These are phyloP conservation scores for Hypoxylon cercidicola DNA, from an alignment of 495 filamentous ascomycete species.

Conservation along the genomic window DNA sequence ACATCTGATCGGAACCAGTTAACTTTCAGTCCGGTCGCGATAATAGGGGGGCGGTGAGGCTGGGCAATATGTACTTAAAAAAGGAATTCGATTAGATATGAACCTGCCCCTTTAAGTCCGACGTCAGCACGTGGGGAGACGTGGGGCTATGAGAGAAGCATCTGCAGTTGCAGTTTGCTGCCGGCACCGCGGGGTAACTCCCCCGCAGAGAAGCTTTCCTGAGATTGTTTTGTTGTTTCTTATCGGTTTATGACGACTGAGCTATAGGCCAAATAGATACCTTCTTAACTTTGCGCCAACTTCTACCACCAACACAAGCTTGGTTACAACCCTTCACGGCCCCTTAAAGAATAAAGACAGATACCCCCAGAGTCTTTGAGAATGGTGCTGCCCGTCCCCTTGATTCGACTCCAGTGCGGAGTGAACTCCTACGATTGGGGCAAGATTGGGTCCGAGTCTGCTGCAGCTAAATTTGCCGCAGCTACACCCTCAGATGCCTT, in stretches of 20 bases:
- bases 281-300: not conserved
- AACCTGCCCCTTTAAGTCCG: no score
- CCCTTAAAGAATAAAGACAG: not conserved
- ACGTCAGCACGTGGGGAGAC: constrained; percentile 12
- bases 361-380: constrained; percentile 29
- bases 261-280: no score
- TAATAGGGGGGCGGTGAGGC: not conserved
- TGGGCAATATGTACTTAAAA: not conserved
- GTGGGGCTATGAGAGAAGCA: not conserved
- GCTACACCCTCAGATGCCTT: constrained; percentile 78
- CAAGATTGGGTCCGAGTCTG: constrained; percentile 85
- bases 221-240: no score
- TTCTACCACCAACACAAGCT: not conserved
- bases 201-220: not conserved
- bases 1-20: constrained; percentile 9
- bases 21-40: not conserved
- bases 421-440: constrained; percentile 99
- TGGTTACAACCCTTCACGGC: no score
- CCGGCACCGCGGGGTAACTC: constrained; percentile 24
- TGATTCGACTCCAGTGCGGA: constrained; percentile 93
- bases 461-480: constrained; percentile 80
- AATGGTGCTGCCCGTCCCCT: constrained; percentile 77
- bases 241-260: no score
- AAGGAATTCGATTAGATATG: not conserved
- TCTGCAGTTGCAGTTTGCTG: not conserved